Evolutionary conservation across 768 basidiomycete genomes (phyloP).

Genomic region (Boletellus emodensis): DNA sequence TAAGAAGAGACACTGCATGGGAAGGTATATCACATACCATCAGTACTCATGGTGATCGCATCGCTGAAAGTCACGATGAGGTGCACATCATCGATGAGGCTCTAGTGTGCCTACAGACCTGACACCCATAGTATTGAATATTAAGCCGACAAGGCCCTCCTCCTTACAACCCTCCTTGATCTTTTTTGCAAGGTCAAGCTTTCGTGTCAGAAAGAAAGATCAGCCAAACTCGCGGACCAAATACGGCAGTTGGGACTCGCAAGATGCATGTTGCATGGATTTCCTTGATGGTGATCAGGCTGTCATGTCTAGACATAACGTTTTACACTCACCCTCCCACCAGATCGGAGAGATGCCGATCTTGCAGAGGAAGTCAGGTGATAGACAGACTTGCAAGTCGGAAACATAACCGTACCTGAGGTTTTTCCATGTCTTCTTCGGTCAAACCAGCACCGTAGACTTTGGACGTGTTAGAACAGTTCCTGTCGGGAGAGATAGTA

Average conservation of each 20-base stretch:
- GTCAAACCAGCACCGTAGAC: constrained; percentile 77
- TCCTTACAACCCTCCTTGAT: constrained; percentile 81
- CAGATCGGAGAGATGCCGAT: constrained; percentile 86
- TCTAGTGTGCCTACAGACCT: constrained; percentile 43
- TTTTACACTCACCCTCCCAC: constrained; percentile 70
- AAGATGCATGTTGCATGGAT: constrained; percentile 82
- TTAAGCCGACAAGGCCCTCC: constrained; percentile 76
- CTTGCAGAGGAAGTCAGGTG: constrained; percentile 34
- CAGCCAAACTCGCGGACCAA: background rate
- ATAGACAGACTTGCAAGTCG: background rate
- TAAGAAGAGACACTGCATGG: background rate
- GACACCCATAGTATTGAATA: constrained; percentile 83
- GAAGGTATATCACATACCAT: constrained; percentile 46
- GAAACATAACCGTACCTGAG: constrained; percentile 51
- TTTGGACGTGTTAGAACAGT: constrained; percentile 1
- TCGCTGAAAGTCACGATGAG: constrained; percentile 43
- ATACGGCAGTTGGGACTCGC: constrained; percentile 36
- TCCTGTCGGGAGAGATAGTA: background rate
- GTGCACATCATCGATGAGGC: background rate
- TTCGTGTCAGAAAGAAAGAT: constrained; percentile 3
- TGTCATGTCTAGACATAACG: background rate
- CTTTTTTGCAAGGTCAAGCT: constrained; percentile 77
- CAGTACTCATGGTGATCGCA: constrained; percentile 87
- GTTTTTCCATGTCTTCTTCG: constrained; percentile 79
- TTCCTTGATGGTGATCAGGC: constrained; percentile 44